Evolutionary conservation across 345 rosid species (phyloP).

Genomic region (Eucalyptus brandiana): DNA sequence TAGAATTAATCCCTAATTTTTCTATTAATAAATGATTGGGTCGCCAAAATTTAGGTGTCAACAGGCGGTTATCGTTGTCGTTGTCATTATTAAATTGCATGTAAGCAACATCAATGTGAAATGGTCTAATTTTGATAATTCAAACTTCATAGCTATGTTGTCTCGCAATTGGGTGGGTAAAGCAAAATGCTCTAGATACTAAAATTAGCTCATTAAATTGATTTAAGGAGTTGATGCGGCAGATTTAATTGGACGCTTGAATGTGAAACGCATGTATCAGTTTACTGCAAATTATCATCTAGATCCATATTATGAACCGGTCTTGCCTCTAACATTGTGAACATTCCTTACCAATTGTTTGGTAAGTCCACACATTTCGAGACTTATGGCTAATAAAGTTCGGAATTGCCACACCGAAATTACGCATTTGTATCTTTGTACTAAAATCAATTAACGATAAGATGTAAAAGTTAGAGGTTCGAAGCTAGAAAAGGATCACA

Average conservation of each 20-base stretch:
- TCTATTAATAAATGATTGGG: too few relatives aligned
- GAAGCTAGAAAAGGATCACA: not conserved
- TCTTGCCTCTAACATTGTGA: not conserved
- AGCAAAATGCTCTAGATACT: not conserved
- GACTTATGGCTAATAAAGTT: not conserved
- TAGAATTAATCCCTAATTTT: too few relatives aligned
- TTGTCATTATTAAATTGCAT: too few relatives aligned
- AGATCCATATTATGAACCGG: not conserved
- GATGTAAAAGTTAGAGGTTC: not conserved
- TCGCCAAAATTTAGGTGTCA: too few relatives aligned
- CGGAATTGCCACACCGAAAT: not conserved
- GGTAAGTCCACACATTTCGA: not conserved
- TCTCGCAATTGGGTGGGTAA: not conserved
- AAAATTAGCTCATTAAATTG: not conserved
- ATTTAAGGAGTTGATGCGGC: not conserved
- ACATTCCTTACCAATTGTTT: not conserved
- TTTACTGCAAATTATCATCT: not conserved
- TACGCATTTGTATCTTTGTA: not conserved
- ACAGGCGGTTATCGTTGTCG: fast-evolving
- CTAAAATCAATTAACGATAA: not conserved
- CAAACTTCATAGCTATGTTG: not conserved
- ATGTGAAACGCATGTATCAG: not conserved
- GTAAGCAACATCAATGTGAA: not conserved
- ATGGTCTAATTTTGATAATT: not conserved
- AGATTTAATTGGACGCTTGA: not conserved